These are phyloP conservation scores for Pleurostoma richardsiae DNA, from an alignment of 2,329 filamentous ascomycete genomes.

Conservation along the genomic window DNA sequence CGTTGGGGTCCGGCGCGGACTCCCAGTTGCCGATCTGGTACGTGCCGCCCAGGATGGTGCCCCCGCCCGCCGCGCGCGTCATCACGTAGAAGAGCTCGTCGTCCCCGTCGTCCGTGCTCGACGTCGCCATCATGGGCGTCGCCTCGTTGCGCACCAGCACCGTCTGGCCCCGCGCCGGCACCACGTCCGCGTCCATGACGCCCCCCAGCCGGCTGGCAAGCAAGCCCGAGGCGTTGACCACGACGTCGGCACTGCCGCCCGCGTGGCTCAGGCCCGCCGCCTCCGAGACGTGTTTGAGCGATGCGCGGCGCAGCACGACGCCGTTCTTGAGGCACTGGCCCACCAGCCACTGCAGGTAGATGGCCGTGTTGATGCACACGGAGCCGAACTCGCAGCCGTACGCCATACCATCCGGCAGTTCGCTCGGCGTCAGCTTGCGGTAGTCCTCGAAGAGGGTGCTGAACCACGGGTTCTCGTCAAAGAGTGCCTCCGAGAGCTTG, in stretches of 20 bases:
- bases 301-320: slow-evolving; percentile 59
- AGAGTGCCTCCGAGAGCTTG: slow-evolving; percentile 61
- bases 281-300: slow-evolving; percentile 67
- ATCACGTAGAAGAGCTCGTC: slow-evolving; percentile 78
- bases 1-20: slow-evolving; percentile 68
- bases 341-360: slow-evolving; percentile 83
- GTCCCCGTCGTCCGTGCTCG: slow-evolving; percentile 67
- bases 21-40: slow-evolving; percentile 80
- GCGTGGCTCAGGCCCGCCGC: slow-evolving; percentile 57
- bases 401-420: slow-evolving; percentile 61
- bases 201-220: slow-evolving; percentile 72
- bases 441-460: slow-evolving; percentile 67
- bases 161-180: slow-evolving; percentile 76
- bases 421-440: slow-evolving; percentile 49
- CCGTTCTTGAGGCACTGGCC: slow-evolving; percentile 74
- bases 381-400: slow-evolving; percentile 74
- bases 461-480: slow-evolving; percentile 68
- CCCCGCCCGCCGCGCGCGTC: slow-evolving; percentile 73
- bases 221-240: slow-evolving; percentile 84
- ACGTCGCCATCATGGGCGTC: slow-evolving; percentile 62
- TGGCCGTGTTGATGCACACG: slow-evolving; percentile 83
- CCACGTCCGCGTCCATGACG: slow-evolving; percentile 68
- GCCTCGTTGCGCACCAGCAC: slow-evolving; percentile 78
- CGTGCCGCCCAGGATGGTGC: slow-evolving; percentile 81
- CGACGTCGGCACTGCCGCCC: slow-evolving; percentile 54